Base-by-base conservation (phyloP, 371 early-diverging fungal species). In the Lichtheimia hyalospora region DNA sequence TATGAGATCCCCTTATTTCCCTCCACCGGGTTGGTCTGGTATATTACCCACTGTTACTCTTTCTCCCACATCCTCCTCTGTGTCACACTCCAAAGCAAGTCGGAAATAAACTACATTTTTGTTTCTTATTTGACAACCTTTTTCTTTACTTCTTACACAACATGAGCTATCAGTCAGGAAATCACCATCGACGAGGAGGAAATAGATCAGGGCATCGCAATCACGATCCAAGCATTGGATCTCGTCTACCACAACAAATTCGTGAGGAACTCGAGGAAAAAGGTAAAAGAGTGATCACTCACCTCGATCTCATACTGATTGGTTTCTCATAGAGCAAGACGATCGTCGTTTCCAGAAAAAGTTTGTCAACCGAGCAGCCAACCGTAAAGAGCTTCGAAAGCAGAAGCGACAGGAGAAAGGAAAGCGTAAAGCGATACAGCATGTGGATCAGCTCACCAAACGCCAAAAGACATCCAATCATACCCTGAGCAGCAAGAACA, bases 361-460 rank as follows among this genome's bases (percentile, higher is more conserved):
- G 42, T 72, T 64, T 54, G 61, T 64, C 18, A 67, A 65, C 52
- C 67, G 64, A 23, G 64, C 57, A 1, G 62, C 68, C 15, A 70
- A 57, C 44, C 70, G 78, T 25, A 78, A 72, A 58, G 72, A 72
- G 24, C 21, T 69, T 12, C 69, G 81, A 56, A 74, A 82, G 43
- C 75, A 76, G 55, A 69, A 78, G 51, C 63, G 77, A 46, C 23
- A 44, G 21, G 81, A 73, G 4, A 77, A 77, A 57, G 68, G 74
- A 5, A 74, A 75, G 46, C 66, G 74, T 4, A 72, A 69, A 25
- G 67, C 63, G 48, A 60, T 58, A 5, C 62, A 63, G 25, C 70
- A 71, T 21, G 18, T 25, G 39, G 60, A 50, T 50, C 59, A 58
- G 52, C 53, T 61, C 13, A 63, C 59, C 41, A 70, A 74, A 57